These are phyloP conservation scores for Oxytropis ochrocephala DNA, from an alignment of 306 rosid species.

Conservation along the genomic window DNA sequence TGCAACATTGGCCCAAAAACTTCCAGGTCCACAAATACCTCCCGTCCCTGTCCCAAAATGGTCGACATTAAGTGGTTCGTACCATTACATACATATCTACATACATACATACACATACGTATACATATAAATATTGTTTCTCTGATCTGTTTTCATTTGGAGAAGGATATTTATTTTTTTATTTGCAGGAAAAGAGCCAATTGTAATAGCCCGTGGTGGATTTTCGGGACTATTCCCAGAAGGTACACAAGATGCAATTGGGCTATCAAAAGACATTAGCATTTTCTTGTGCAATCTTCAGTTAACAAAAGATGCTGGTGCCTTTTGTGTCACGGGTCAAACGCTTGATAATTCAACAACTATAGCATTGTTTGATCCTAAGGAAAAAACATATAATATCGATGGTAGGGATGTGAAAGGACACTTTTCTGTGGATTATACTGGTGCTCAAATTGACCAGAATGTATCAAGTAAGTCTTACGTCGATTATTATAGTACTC, in stretches of 20 bases:
- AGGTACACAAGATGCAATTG: constrained; percentile 33
- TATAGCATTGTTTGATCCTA: constrained; percentile 35
- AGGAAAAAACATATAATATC: constrained; percentile 31
- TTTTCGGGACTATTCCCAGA: constrained; percentile 78
- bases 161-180: background rate
- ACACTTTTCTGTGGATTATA: constrained; percentile 62
- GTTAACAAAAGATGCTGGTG: constrained; percentile 59
- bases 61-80: constrained; percentile 80
- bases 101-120: background rate
- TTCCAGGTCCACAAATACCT: background rate
- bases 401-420: constrained; percentile 49
- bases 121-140: too few species aligned
- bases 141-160: background rate
- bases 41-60: constrained; percentile 35
- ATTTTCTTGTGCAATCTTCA: constrained; percentile 60
- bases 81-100: too few species aligned
- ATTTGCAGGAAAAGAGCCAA: constrained; percentile 61
- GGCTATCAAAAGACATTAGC: constrained; percentile 24
- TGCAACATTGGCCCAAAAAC: constrained; percentile 35
- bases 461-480: constrained; percentile 42
- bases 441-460: constrained; percentile 15
- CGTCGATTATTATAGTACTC: background rate
- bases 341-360: constrained; percentile 60
- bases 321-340: constrained; percentile 53
- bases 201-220: constrained; percentile 77